Conservation (phyloP, 2,329 filamentous ascomycete genomes). For the Monilinia laxa region DNA sequence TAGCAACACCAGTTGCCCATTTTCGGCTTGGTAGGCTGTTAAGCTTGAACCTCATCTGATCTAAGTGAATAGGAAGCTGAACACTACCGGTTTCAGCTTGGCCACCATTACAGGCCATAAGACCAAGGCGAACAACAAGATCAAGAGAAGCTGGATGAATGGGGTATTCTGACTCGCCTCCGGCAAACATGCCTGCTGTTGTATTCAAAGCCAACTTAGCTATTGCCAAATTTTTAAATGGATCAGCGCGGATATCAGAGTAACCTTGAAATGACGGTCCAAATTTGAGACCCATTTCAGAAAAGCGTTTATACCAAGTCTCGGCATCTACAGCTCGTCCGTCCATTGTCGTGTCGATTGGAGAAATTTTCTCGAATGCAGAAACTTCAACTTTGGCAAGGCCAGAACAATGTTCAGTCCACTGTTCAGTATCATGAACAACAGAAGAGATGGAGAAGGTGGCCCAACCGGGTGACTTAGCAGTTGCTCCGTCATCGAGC, state of each 20-base stretch:
- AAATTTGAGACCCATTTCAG: neutral
- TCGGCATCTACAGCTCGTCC: neutral
- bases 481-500: neutral
- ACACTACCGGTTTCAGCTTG: no score
- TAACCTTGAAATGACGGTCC: constrained; percentile 1
- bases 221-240: neutral
- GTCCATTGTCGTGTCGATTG: no score
- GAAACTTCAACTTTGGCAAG: neutral
- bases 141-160: constrained; percentile 40
- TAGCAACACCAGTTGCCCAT: neutral
- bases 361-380: no score
- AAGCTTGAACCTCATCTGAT: no score
- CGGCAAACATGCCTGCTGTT: neutral
- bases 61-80: no score
- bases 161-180: constrained; percentile 34
- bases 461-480: constrained; percentile 1
- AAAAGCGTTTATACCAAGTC: neutral
- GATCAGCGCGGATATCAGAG: neutral
- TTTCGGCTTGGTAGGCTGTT: no score
- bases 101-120: neutral
- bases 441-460: constrained; percentile 4
- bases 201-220: neutral
- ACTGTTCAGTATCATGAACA: neutral
- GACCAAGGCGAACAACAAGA: neutral
- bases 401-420: neutral